Evolutionary conservation across 148 eudicot genomes (phyloP), one percentile per base, ranked within the genome.

Genomic region (Fagopyrum tataricum): DNA sequence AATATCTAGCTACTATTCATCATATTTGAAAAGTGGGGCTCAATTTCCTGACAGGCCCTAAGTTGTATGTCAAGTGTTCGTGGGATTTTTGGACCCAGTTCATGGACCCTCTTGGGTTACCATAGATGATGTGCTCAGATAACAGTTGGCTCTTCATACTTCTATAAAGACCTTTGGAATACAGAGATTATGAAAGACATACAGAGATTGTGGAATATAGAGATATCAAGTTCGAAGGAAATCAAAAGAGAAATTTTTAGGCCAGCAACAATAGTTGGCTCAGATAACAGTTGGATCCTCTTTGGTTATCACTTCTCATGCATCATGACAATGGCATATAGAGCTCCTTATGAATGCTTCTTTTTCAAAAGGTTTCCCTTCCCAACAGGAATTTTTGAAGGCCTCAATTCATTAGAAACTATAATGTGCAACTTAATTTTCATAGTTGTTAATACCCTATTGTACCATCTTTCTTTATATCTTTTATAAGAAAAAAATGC

Each of bases 401-500:
- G 20, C 18, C 69, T 64, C 44, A 64, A 64, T 9, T 64, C 14
- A 1, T 64, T 64, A 24, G 69, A 31, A 31, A 31, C 37, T 31
- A 31, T 31, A 31, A 39, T 64, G 10, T 15, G 44, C 37, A 64
- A 64, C 5, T 39, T 64, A 43, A 64, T 37, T 20, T 64, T 13
- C 20, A 18, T 13, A 61, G 44, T 13, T 64, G 42, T 64, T 26
- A 56, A 56, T 20, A 24, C 31, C 18, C 6, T 10, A 61, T 58
- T 24, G 40, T 41, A 31, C 26, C 14, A 26, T 61, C 40, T 10
- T 61, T 61, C 41, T 61, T 61, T 0, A 31, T 41, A 11, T 68
- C 21, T 41, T 68, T 41, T 68, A 44, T 67, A 12, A 58, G 10
- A 69, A 73, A 47, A 73, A 71, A 44, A 84, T 78, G 48, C 46